Evolutionary conservation across 306 rosid genomes (phyloP), one percentile per base, ranked within the genome.

Genomic region (Purshia tridentata): DNA sequence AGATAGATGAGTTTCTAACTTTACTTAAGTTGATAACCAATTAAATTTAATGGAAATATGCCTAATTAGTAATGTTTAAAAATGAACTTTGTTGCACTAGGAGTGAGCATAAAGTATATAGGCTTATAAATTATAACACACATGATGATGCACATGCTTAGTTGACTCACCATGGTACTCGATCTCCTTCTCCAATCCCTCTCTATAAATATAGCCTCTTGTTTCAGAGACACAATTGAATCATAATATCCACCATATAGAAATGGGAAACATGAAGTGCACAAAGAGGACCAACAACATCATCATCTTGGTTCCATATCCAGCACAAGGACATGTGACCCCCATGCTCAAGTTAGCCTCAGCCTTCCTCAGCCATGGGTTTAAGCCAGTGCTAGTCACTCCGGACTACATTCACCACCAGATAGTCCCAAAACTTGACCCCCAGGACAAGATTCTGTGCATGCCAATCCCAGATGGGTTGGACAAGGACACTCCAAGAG

Each of bases 251-350:
- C 35, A 29, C 2, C 35, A 52, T 22, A 44, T 42, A 66, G 42
- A 76, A 13, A 73, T 40, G 60, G 55, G 66, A 35, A 75, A 14
- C 0, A 84, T 79, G 88, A 85, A 85, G 76, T 18, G 76, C 19
- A 6, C 23, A 71, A 77, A 20, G 78, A 82, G 70, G 57, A 51
- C 56, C 72, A 86, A 78, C 29, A 59, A 88, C 22, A 68, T 79
- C 16, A 68, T 79, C 57, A 35, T 93, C 14, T 9, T 93, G 57
- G 86, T 93, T 79, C 97, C 98, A 6, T 93, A 93, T 80, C 97
- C 98, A 0, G 96, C 98, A 16, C 97, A 85, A 54, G 98, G 98
- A 39, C 98, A 93, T 72, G 88, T 93, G 1, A 85, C 78, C 75
- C 96, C 98, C 80, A 91, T 93, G 92, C 84, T 91, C 20, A 86